These are phyloP conservation scores for Claviceps spartinae DNA, from an alignment of 2,329 filamentous ascomycete genomes.

Conservation along the genomic window DNA sequence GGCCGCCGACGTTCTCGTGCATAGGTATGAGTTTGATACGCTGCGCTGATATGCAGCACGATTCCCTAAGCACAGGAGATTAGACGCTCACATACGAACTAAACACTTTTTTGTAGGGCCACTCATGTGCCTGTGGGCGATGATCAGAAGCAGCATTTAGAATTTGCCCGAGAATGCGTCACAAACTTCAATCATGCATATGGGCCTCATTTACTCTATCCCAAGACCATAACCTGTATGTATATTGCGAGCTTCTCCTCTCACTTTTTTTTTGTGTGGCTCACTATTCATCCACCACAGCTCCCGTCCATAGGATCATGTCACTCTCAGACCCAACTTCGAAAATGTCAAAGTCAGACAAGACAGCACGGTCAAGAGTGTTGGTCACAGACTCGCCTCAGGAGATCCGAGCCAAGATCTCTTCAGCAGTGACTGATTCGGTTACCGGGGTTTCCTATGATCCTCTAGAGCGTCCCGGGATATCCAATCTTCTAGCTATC, in stretches of 20 bases:
- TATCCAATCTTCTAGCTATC: slow-evolving; percentile 77
- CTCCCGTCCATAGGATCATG: slow-evolving; percentile 78
- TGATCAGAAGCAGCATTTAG: slow-evolving; percentile 86
- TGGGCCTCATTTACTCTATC: slow-evolving; percentile 47
- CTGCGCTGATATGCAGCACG: too few relatives aligned
- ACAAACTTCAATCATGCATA: slow-evolving; percentile 75
- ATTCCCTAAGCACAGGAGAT: background rate
- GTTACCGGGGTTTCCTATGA: slow-evolving; percentile 57
- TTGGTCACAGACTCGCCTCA: slow-evolving; percentile 59
- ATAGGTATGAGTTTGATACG: slow-evolving; percentile 36
- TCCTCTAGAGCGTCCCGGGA: slow-evolving; percentile 54
- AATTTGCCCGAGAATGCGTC: slow-evolving; percentile 78
- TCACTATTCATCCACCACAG: slow-evolving; percentile 24
- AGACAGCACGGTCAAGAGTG: slow-evolving; percentile 61
- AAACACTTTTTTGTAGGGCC: slow-evolving; percentile 35
- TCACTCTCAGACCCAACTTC: slow-evolving; percentile 61
- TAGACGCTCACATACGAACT: background rate
- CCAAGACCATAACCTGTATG: slow-evolving; percentile 59
- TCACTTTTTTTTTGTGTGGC: background rate
- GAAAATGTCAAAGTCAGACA: slow-evolving; percentile 93
- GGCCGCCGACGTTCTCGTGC: slow-evolving; percentile 84
- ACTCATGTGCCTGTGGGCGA: slow-evolving; percentile 96
- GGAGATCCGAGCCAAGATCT: slow-evolving; percentile 56
- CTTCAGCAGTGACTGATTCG: slow-evolving; percentile 64
- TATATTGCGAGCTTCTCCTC: background rate